phyloP scores from a whole-genome alignment of 768 basidiomycete species.

The Panus rudis region DNA sequence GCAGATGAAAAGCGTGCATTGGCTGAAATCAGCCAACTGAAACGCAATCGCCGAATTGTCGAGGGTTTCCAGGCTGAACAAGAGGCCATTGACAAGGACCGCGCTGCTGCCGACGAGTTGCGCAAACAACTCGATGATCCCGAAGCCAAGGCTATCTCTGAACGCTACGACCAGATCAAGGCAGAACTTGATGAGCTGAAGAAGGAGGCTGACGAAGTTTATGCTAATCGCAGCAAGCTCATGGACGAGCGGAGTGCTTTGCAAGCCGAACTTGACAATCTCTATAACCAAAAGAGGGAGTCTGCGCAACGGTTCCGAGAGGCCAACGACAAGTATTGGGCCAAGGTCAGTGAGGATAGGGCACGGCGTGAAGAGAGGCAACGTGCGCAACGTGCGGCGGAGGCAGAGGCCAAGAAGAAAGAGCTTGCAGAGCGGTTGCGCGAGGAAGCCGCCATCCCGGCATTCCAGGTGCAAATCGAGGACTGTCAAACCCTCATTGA shows the following conservation, averaged over 20 bases:
- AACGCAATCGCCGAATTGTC: constrained; percentile 64
- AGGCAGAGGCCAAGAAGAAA: constrained; percentile 73
- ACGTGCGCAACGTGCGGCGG: constrained; percentile 67
- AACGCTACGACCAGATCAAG: constrained; percentile 77
- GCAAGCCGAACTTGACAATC: constrained; percentile 58
- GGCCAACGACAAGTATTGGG: constrained; percentile 74
- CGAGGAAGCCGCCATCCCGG: constrained; percentile 87
- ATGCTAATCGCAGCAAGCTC: constrained; percentile 72
- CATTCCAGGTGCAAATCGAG: constrained; percentile 89
- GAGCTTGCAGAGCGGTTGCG: constrained; percentile 74
- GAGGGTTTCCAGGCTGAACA: constrained; percentile 80
- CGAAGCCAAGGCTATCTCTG: constrained; percentile 70
- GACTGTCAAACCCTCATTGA: constrained; percentile 93
- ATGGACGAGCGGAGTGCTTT: constrained; percentile 80
- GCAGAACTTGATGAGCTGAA: constrained; percentile 81
- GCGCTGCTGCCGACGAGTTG: constrained; percentile 67
- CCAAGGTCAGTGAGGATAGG: constrained; percentile 84
- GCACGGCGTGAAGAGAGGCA: constrained; percentile 73
- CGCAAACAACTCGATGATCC: constrained; percentile 87
- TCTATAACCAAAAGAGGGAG: constrained; percentile 75
- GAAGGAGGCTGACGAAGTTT: constrained; percentile 79
- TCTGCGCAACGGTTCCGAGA: constrained; percentile 67
- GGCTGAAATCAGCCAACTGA: constrained; percentile 74
- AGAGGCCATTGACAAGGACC: constrained; percentile 75
- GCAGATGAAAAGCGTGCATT: constrained; percentile 94